Conservation (phyloP, 768 basidiomycete species). For the Neoboletus magnificus region DNA sequence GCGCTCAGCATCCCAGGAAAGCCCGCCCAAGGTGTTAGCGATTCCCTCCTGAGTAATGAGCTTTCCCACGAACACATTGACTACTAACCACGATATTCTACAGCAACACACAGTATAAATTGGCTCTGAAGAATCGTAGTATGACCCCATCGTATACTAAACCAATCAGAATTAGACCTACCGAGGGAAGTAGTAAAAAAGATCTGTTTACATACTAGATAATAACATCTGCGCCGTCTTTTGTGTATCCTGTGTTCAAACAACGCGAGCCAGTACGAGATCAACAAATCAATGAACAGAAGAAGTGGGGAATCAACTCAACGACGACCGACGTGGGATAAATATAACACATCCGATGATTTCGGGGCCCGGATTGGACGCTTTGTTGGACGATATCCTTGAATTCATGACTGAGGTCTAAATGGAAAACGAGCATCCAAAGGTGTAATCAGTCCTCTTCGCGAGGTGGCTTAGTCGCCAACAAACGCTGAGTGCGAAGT, state of each 20-base stretch:
- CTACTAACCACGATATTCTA: too few relatives aligned
- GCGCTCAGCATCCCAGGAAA: too few relatives aligned
- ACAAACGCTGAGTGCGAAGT: neutral
- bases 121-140: too few relatives aligned
- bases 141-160: too few relatives aligned
- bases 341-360: constrained; percentile 54
- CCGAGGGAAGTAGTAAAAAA: neutral
- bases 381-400: constrained; percentile 62
- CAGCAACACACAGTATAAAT: too few relatives aligned
- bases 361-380: constrained; percentile 52
- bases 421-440: neutral
- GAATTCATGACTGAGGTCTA: constrained; percentile 69
- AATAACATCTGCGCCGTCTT: constrained; percentile 58
- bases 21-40: too few relatives aligned
- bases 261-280: neutral
- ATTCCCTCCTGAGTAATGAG: too few relatives aligned
- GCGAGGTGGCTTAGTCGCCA: neutral
- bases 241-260: constrained; percentile 51
- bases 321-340: constrained; percentile 71
- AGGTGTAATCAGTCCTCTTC: neutral
- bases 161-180: too few relatives aligned
- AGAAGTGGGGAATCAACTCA: constrained; percentile 23
- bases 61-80: too few relatives aligned
- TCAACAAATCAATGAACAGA: neutral
- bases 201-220: constrained; percentile 38